Conservation (phyloP, 352 stramenopile species). For the Phytopythium kandeliae region DNA sequence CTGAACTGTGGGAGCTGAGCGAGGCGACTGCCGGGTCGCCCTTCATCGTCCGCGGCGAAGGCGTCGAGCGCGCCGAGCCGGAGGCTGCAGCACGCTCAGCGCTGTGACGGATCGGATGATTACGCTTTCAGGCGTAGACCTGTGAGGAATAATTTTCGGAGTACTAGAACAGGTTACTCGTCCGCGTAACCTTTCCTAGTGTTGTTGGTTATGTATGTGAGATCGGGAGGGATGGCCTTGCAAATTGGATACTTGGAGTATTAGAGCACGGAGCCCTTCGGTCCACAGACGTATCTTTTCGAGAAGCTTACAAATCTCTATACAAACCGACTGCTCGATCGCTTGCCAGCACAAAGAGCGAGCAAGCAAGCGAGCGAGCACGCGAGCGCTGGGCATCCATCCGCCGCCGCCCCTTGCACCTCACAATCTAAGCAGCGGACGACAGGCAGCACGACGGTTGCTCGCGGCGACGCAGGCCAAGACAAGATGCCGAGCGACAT, state of each 20-base stretch:
- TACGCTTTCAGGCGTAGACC: neutral
- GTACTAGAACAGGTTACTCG: neutral
- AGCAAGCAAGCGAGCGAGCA: neutral
- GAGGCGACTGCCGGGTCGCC: neutral
- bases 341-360: too few relatives aligned
- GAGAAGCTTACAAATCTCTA: neutral
- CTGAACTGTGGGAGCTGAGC: slow-evolving; percentile 28
- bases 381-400: neutral
- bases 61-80: neutral
- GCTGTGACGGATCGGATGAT: neutral
- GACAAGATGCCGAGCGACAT: slow-evolving; percentile 38
- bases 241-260: neutral
- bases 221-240: too few relatives aligned
- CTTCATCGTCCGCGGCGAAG: neutral
- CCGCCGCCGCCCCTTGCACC: neutral
- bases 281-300: neutral
- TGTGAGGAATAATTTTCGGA: neutral
- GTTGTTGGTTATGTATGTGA: too few relatives aligned
- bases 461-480: neutral
- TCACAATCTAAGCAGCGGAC: neutral
- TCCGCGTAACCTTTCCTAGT: neutral
- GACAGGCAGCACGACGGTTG: neutral
- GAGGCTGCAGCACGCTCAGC: neutral
- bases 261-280: neutral
- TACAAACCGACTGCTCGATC: neutral